Evolutionary conservation across 2,329 filamentous ascomycete species (phyloP).

Genomic region (Bipolaris zeicola): DNA sequence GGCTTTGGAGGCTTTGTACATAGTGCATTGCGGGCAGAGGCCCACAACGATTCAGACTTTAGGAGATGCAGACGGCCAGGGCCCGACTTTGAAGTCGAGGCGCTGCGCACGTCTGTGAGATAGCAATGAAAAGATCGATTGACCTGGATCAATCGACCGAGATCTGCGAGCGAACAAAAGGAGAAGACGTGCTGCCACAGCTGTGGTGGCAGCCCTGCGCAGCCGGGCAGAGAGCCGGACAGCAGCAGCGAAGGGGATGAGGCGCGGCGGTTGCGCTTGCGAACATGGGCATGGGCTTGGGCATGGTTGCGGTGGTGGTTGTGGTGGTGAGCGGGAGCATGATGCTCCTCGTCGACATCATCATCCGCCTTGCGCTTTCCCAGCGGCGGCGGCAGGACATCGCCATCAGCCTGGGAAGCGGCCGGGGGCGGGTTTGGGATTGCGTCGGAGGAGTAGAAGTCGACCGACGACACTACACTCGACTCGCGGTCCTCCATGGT

Average conservation of each 20-base stretch:
- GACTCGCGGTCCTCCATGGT: constrained; percentile 44
- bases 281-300: constrained; percentile 23
- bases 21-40: constrained; percentile 67
- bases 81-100: constrained; percentile 39
- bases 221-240: constrained; percentile 28
- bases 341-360: background rate
- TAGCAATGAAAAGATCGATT: constrained; percentile 68
- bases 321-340: constrained; percentile 9
- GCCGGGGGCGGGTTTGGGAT: constrained; percentile 18
- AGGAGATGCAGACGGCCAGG: constrained; percentile 47
- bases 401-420: constrained; percentile 14
- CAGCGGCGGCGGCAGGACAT: constrained; percentile 4
- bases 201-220: constrained; percentile 60
- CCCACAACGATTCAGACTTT: constrained; percentile 73
- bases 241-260: constrained; percentile 15
- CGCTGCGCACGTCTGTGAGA: constrained; percentile 45
- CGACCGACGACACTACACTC: constrained; percentile 43
- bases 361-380: constrained; percentile 47
- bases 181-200: constrained; percentile 74
- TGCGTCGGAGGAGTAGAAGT: constrained; percentile 43
- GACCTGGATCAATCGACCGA: constrained; percentile 69
- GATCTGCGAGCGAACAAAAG: constrained; percentile 65
- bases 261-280: constrained; percentile 42
- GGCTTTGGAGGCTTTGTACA: constrained; percentile 72
- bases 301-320: constrained; percentile 3